Evolutionary conservation across 2,329 filamentous ascomycete species (phyloP), one percentile per base, ranked within the genome.

Genomic region (Lecanicillium sp.): DNA sequence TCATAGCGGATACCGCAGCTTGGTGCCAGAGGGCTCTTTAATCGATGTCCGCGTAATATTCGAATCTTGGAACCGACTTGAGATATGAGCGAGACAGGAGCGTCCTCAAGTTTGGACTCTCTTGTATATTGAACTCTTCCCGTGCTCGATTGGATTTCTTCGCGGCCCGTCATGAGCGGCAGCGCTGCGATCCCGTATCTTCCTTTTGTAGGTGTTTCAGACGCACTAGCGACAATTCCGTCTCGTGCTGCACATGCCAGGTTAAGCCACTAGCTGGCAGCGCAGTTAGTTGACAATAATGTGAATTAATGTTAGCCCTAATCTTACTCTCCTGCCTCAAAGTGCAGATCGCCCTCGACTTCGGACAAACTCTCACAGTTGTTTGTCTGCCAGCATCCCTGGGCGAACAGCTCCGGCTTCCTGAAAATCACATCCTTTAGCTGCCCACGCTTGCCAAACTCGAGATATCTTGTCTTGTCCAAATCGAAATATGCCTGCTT

Each of bases 181-280:
- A 78, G 52, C 2, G 67, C 62, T 3, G 62, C 56, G 33, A 66
- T 55, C 8, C 65, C 64, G 43, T 71, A 71, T 28, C 56, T 56
- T 6, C 67, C 66, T 41, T 58, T 65, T 9, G 70, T 71, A 0
- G 68, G 60, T 12, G 46, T 63, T 45, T 74, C 68, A 3, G 54
- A 45, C 11, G 62, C 59, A 37, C 56, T 64, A 7, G 56, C 59
- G 8, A 75, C 64, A 14, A 78, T 70, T 15, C 74, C 73, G 46
- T 78, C 74, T 19, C 71, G 65, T 42, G 69, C 60, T 3, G 71
- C 74, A 46, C 73, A 76, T 27, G 70, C 65, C 22, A 76, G 58
- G 38, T 74, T 72, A 14, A 74, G 52, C 71, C 73, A 78, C 74
- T 70, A 79, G 40, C 74, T 78, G 38, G n/a, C n/a, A n/a, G n/a